phyloP scores from a whole-genome alignment of 1,139 yeast species.

The Ogataea hybrid region DNA sequence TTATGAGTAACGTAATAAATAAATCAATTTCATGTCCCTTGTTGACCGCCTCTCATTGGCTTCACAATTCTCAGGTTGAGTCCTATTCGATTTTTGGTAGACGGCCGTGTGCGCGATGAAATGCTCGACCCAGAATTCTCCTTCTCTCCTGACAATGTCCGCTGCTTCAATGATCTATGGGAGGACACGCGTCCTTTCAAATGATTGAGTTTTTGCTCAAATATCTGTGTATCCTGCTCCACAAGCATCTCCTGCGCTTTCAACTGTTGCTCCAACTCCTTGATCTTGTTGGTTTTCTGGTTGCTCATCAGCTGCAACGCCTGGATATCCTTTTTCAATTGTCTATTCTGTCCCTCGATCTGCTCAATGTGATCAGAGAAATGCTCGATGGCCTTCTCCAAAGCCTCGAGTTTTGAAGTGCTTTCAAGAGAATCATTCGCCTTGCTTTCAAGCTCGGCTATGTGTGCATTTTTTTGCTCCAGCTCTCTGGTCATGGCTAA shows the following conservation, averaged over 20 bases:
- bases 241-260: conserved; percentile 51
- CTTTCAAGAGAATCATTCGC: conserved; percentile 27
- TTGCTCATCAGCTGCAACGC: conserved; percentile 59
- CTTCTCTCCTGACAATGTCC: conserved; percentile 10
- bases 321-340: conserved; percentile 44
- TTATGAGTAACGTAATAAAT: conserved; percentile 2
- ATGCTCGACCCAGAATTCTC: conserved; percentile 12
- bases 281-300: conserved; percentile 58
- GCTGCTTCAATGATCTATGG: conserved; percentile 10
- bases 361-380: conserved; percentile 44
- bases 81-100: conserved; percentile 35
- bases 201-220: conserved; percentile 49
- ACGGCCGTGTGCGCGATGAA: conserved; percentile 9
- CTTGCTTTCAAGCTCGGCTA: conserved; percentile 40
- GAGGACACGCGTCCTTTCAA: conserved; percentile 39
- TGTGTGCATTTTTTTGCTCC: conserved; percentile 39
- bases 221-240: conserved; percentile 49
- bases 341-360: conserved; percentile 39
- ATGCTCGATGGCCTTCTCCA: conserved; percentile 47
- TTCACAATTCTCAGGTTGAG: conserved; percentile 59
- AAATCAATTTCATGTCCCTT: conserved; percentile 9
- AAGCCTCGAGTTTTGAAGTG: conserved; percentile 31
- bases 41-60: conserved; percentile 47
- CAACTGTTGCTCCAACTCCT: conserved; percentile 50
- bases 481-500: conserved; percentile 40